A percentile compares a stretch with the other conserved stretches of the same genome.
Conservation (phyloP, 805 yeast genomes). For the Saccharomycopsis amapae region DNA sequence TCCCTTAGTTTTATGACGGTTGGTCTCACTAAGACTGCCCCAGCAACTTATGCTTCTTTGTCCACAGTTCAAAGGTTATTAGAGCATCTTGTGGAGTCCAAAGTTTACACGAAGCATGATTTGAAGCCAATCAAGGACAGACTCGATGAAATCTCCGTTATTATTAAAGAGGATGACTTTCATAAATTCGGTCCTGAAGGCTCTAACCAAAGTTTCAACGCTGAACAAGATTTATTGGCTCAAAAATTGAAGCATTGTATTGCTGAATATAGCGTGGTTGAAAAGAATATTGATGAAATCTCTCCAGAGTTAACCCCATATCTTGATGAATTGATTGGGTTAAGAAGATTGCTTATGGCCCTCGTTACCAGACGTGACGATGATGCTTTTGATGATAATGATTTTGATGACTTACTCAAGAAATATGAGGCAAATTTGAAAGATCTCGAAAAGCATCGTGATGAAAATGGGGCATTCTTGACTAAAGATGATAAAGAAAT, state of each 20-base stretch:
- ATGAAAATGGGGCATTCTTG: slow-evolving; percentile 47
- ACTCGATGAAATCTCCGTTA: slow-evolving; percentile 58
- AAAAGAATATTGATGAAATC: slow-evolving; percentile 46
- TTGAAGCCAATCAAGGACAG: slow-evolving; percentile 69
- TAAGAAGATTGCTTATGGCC: slow-evolving; percentile 56
- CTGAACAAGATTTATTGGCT: slow-evolving; percentile 39
- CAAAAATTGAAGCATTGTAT: slow-evolving; percentile 60
- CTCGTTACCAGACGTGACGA: slow-evolving; percentile 34
- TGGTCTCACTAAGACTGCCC: slow-evolving; percentile 84
- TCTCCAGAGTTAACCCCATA: slow-evolving; percentile 43
- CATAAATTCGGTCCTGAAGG: slow-evolving; percentile 18
- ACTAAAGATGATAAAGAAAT: slow-evolving; percentile 18
- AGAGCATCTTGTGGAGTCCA: slow-evolving; percentile 74
- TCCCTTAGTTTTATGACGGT: slow-evolving; percentile 86
- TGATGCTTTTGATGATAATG: slow-evolving; percentile 27
- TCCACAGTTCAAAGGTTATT: slow-evolving; percentile 80
- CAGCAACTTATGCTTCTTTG: slow-evolving; percentile 87
- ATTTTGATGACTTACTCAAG: slow-evolving; percentile 23
- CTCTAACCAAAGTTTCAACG: slow-evolving; percentile 23
- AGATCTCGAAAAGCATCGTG: slow-evolving; percentile 43
- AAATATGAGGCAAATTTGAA: slow-evolving; percentile 34
- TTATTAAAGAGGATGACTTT: slow-evolving; percentile 38
- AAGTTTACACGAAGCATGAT: slow-evolving; percentile 79
- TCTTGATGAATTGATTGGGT: slow-evolving; percentile 52
- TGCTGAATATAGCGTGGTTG: slow-evolving; percentile 49